Base-by-base conservation (phyloP, 1,139 yeast species). In the Candida sojae region DNA sequence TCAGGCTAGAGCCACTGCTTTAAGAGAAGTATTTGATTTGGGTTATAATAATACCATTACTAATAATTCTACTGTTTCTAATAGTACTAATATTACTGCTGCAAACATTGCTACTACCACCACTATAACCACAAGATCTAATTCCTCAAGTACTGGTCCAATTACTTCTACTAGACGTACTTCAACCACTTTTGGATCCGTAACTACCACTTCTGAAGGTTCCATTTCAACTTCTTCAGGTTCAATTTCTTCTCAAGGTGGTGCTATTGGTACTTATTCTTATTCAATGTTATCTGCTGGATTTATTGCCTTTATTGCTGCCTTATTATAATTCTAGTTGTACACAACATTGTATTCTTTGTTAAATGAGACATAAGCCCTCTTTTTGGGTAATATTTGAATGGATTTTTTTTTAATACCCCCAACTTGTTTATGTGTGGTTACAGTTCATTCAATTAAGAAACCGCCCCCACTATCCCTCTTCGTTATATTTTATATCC, bases 401-500 rank as follows among this genome's bases (percentile, higher is more conserved):
- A 17, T 17, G 21, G 21, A 17, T 17, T 17, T 17, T 17, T 17
- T 17, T 17, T 17, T 17, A 17, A 25, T 11, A 37, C 35, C 25
- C 33, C 21, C 6, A 7, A 6, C 2, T 17, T 17, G 3, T 6
- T 3, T 28, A 6, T 31, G 39, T 36, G 39, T 36, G 23, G n/a
- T 36, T 36, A n/a, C 23, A 21, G 23, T 11, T 36, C 39, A 36
- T 36, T 36, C 39, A 25, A 23, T 7, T 10, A 23, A 13, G 4
- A 12, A 17, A n/a, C 6, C 26, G 4, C 7, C 6, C 9, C 71
- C 59, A 35, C 60, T 66, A 48, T 54, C 59, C 40, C 76, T n/a
- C 79, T 43, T 66, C 77, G 21, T 67, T 79, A 48, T 84, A 84
- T 57, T 60, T 79, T 47, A 63, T 77, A 52, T 70, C 77, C 42